Base-by-base conservation (phyloP, 768 basidiomycete species). In the Chalciporus chontae region DNA sequence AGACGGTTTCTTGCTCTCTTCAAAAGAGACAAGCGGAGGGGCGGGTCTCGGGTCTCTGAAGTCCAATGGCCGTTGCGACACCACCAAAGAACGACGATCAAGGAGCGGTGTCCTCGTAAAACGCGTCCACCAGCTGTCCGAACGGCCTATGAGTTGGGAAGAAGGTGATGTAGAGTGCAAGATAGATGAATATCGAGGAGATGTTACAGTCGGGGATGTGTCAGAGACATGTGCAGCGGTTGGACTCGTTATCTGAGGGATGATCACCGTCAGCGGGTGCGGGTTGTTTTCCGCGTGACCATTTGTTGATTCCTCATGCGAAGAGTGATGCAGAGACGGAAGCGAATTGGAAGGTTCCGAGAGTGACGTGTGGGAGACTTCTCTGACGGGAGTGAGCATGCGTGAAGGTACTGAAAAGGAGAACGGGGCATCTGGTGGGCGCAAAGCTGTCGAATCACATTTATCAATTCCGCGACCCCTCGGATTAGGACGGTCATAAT, bases 41-140 rank as follows among this genome's bases (percentile, higher is more conserved):
- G 80, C 80, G 1, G 90, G 87, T 45, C 84, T 83, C 1, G 92
- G 91, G 67, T 94, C 91, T 18, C 87, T 79, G 60, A 93, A 79
- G 18, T 89, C 84, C 13, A 74, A 63, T 40, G 40, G 57, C 50
- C 45, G 66, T 58, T 52, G 62, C 48, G 68, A 61, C 48, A 68
- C 68, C 47, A 73, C 72, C 57, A 75, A 81, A 10, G 68, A 52
- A 21, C 74, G 72, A 36, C 82, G 76, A 54, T 87, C 86, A 23
- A 86, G 73, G 43, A 88, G 71, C 29, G 80, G 77, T 15, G 82
- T 78, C 47, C 78, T 79, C 13, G 86, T 73, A 59, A 94, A 83
- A 3, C 86, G 82, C 8, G 75, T 68, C 85, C 90, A 94, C 87
- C 90, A 90, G 10, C 77, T 81, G 61, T 88, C 81, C 37, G 80